Evolutionary conservation across 805 yeast genomes (phyloP).

Genomic region (Metschnikowia kofuensis): DNA sequence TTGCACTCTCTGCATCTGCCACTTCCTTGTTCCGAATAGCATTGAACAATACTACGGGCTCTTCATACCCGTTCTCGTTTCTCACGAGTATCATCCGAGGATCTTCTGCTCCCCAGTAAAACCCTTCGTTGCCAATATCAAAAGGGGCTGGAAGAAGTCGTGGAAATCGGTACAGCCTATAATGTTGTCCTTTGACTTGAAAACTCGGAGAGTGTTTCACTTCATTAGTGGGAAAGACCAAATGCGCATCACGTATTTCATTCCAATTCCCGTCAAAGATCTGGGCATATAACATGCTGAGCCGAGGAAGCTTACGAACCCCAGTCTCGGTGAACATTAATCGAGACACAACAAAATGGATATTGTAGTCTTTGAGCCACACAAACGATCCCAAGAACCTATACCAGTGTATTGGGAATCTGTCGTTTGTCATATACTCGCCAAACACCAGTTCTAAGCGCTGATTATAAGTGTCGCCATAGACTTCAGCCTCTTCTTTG

Average conservation of each 20-base stretch:
- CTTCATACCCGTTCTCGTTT: slow-evolving; percentile 35
- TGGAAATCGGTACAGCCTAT: slow-evolving; percentile 10
- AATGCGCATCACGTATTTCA: slow-evolving; percentile 19
- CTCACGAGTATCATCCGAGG: slow-evolving; percentile 40
- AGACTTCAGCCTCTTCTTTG: slow-evolving; percentile 8
- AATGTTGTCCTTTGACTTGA: slow-evolving; percentile 4
- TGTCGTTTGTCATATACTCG: slow-evolving; percentile 1
- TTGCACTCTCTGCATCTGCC: not conserved
- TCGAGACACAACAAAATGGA: slow-evolving; percentile 22
- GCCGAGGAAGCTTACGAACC: slow-evolving; percentile 12
- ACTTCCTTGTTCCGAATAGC: slow-evolving; percentile 17
- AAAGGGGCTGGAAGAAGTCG: slow-evolving; percentile 12
- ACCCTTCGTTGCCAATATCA: slow-evolving; percentile 5
- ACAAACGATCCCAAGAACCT: slow-evolving; percentile 21
- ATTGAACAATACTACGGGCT: slow-evolving; percentile 48
- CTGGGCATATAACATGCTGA: slow-evolving; percentile 19
- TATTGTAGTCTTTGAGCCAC: slow-evolving; percentile 21
- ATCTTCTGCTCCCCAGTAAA: slow-evolving; percentile 47
- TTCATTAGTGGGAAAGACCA: slow-evolving; percentile 24
- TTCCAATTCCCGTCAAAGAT: slow-evolving; percentile 22
- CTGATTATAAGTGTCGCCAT: slow-evolving; percentile 9
- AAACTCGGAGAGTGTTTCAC: slow-evolving; percentile 1
- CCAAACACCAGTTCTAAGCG: slow-evolving; percentile 6
- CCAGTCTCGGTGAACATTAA: slow-evolving; percentile 15
- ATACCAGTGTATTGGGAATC: slow-evolving; percentile 16